Evolutionary conservation across 768 basidiomycete species (phyloP).

Genomic region (Pleurotus tuoliensis): DNA sequence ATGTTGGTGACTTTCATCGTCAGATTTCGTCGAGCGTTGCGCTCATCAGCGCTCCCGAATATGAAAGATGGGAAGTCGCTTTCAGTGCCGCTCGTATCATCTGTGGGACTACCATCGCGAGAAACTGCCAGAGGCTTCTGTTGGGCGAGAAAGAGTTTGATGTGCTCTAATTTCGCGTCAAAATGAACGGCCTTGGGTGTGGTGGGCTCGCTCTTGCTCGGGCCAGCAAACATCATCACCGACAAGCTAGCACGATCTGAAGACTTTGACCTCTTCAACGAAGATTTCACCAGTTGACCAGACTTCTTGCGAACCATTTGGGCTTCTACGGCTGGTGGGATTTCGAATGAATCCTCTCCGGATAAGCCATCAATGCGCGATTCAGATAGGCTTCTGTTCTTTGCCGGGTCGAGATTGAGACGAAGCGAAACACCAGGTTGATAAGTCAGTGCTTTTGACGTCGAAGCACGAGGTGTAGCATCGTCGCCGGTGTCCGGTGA

Average conservation of each 20-base stretch:
- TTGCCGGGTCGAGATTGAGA: slow-evolving; percentile 20
- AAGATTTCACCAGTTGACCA: slow-evolving; percentile 89
- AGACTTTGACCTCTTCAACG: slow-evolving; percentile 72
- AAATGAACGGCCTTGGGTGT: slow-evolving; percentile 88
- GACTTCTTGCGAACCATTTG: slow-evolving; percentile 84
- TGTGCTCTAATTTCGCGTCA: slow-evolving; percentile 85
- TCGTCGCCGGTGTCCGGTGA: slow-evolving; percentile 16
- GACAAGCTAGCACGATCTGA: slow-evolving; percentile 45
- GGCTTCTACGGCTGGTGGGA: slow-evolving; percentile 26
- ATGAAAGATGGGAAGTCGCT: slow-evolving; percentile 72
- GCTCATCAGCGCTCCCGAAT: slow-evolving; percentile 39
- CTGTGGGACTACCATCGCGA: slow-evolving; percentile 84
- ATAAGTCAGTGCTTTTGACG: slow-evolving; percentile 31
- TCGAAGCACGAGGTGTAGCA: slow-evolving; percentile 24
- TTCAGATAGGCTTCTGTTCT: slow-evolving; percentile 25
- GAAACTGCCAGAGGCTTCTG: slow-evolving; percentile 94
- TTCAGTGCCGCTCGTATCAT: slow-evolving; percentile 77
- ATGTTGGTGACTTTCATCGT: slow-evolving; percentile 69
- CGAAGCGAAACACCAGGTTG: slow-evolving; percentile 37
- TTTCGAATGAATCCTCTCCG: slow-evolving; percentile 16
- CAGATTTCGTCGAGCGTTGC: slow-evolving; percentile 30
- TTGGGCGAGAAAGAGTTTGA: slow-evolving; percentile 91
- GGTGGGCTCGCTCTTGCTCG: slow-evolving; percentile 73
- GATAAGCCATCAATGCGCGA: slow-evolving; percentile 18
- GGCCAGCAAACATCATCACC: slow-evolving; percentile 43